These are phyloP conservation scores for Suillus discolor DNA, from an alignment of 768 basidiomycete genomes.

Conservation along the genomic window DNA sequence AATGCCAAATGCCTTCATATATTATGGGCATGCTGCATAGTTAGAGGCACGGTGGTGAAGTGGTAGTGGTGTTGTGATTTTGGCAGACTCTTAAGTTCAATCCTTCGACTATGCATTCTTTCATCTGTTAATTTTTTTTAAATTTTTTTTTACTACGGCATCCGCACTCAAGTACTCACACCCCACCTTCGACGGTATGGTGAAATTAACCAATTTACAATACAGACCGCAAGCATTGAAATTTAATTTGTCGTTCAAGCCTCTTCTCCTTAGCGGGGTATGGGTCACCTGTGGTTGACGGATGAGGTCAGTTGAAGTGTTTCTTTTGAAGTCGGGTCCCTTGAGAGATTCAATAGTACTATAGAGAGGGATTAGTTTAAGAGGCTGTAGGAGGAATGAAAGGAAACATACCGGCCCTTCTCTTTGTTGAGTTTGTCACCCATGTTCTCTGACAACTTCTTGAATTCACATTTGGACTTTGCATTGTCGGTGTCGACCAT, in stretches of 20 bases:
- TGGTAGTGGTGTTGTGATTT: background rate
- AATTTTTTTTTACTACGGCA: no score
- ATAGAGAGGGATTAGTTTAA: conserved; percentile 14
- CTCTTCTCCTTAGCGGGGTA: conserved; percentile 85
- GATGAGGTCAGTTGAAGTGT: conserved; percentile 77
- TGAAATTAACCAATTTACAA: conserved; percentile 65
- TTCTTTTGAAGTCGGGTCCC: conserved; percentile 81
- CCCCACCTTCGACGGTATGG: no score
- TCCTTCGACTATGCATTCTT: background rate
- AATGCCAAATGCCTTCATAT: background rate
- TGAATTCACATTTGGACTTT: conserved; percentile 85
- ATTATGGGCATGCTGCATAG: background rate
- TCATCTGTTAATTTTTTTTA: background rate
- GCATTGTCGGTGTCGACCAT: conserved; percentile 92
- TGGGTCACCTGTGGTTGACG: conserved; percentile 83
- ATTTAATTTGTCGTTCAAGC: conserved; percentile 86
- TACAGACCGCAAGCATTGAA: conserved; percentile 90
- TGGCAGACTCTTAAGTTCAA: background rate
- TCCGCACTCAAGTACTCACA: no score
- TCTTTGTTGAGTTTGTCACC: conserved; percentile 92
- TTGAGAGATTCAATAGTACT: conserved; percentile 86
- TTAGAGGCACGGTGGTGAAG: background rate
- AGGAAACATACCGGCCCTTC: conserved; percentile 73
- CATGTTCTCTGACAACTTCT: conserved; percentile 86
- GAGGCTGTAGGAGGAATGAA: conserved; percentile 15